Evolutionary conservation across 768 basidiomycete genomes (phyloP).

Genomic region (Hemileccinum rubropunctum): DNA sequence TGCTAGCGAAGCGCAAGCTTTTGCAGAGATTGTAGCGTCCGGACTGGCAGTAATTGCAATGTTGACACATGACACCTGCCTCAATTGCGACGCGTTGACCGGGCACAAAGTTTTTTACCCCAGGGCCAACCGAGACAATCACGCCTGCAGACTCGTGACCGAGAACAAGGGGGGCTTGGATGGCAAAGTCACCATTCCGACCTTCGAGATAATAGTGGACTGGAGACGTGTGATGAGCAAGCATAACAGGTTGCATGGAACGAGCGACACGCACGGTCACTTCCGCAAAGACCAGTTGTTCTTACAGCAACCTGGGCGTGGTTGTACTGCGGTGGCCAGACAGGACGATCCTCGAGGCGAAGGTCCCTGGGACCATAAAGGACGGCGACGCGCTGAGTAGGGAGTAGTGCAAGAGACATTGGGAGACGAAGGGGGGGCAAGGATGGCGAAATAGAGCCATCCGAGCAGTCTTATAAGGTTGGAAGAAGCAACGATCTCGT

Average conservation of each 20-base stretch:
- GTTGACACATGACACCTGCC: conserved; percentile 84
- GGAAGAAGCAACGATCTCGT: conserved; percentile 32
- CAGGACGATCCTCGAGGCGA: conserved; percentile 67
- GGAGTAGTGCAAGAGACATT: conserved; percentile 50
- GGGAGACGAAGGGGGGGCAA: conserved; percentile 16
- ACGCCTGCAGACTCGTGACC: conserved; percentile 93
- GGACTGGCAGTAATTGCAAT: conserved; percentile 63
- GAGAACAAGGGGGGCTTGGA: conserved; percentile 83
- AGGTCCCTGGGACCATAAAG: conserved; percentile 84
- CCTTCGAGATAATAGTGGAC: conserved; percentile 92
- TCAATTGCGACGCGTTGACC: conserved; percentile 94
- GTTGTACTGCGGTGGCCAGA: conserved; percentile 68
- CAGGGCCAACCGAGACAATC: conserved; percentile 78
- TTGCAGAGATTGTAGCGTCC: conserved; percentile 95
- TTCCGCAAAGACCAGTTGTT: conserved; percentile 90
- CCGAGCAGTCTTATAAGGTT: conserved; percentile 33
- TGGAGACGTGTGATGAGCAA: conserved; percentile 28
- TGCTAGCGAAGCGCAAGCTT: conserved; percentile 83
- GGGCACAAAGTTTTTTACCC: conserved; percentile 57
- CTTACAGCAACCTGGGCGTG: conserved; percentile 79
- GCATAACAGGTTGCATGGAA: neutral
- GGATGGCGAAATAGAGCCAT: conserved; percentile 26
- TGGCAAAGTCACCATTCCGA: conserved; percentile 88
- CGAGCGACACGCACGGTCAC: conserved; percentile 54
- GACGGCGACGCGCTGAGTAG: conserved; percentile 68